Percentiles rank a stretch among this genome's conserved stretches.
Conservation (phyloP, 805 yeast genomes). For the Debaryomyces prosopidis region DNA sequence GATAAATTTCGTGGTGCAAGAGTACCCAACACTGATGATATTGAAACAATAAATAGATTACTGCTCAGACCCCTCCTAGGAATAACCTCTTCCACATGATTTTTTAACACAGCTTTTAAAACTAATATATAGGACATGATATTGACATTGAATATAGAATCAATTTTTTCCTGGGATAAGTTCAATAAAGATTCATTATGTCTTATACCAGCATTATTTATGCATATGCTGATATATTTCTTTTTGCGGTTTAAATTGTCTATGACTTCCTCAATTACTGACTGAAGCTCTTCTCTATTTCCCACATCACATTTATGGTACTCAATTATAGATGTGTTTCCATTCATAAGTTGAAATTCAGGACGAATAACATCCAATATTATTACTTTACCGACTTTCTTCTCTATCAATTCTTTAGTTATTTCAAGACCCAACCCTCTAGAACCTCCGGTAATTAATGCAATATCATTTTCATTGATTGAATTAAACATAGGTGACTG, state of each 20-base stretch:
- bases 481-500: not conserved
- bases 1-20: conserved; percentile 51
- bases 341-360: conserved; percentile 5
- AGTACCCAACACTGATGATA: conserved; percentile 49
- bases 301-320: conserved; percentile 27
- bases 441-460: conserved; percentile 53
- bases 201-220: conserved; percentile 54
- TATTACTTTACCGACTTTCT: conserved; percentile 20
- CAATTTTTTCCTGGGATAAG: conserved; percentile 20
- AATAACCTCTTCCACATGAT: conserved; percentile 15
- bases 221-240: conserved; percentile 22
- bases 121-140: conserved; percentile 31
- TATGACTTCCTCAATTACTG: conserved; percentile 22
- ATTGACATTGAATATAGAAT: conserved; percentile 29
- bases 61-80: conserved; percentile 1
- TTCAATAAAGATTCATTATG: conserved; percentile 30
- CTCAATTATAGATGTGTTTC: conserved; percentile 13
- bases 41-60: conserved; percentile 37
- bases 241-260: conserved; percentile 9
- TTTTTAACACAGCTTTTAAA: conserved; percentile 17
- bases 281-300: conserved; percentile 13
- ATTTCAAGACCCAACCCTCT: conserved; percentile 50
- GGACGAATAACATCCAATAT: conserved; percentile 31
- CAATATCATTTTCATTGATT: conserved; percentile 17
- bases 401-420: conserved; percentile 21